Base-by-base conservation (phyloP, 192 early-diverging fungal species). In the Chytriomyces sp. region DNA sequence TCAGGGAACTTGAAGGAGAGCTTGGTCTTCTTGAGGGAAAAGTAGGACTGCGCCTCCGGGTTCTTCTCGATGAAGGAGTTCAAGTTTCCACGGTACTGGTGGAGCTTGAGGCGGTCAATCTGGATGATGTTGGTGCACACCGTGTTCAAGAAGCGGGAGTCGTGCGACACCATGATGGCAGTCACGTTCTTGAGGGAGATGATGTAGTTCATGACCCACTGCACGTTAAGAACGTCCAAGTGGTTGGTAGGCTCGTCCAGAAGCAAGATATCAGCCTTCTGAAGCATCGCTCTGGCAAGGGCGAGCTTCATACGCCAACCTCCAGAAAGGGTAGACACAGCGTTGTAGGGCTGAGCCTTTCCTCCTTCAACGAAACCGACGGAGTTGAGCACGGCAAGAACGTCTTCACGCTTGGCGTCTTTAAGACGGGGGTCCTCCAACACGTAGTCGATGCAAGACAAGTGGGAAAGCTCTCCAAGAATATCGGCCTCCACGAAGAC, bases 221-320 rank as follows among this genome's bases (percentile, higher is more conserved):
- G 30, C 52, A 88, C 85, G 75, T 82, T 82, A 59, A 66, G 78
- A 77, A 92, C 85, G 82, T 91, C 89, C 81, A 94, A 88, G 81
- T 91, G 89, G 84, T 93, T 92, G 75, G 90, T 92, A 60, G 92
- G 92, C 82, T 94, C 93, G 74, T 94, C 93, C 68, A 93, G 80
- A 60, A 94, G 80, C 72, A 93, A 77, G 55, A 94, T 88, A 77
- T 94, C 93, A 73, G 92, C 88, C 74, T 91, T 90, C 82, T 85
- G 80, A 77, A 94, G 82, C 85, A 94, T 89, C 54, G 93, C 92
- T 82, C 91, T 89, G 19, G 91, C 91, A 77, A 94, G 86, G 79
- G 87, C 91, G 54, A 92, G 79, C 87, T 91, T 91, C 93, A 94
- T 94, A 80, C 92, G 91, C 89, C 90, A 92, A 79, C 92, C 92